These are phyloP conservation scores for Sporothrix pallida DNA, from an alignment of 2,329 filamentous ascomycete genomes.

Conservation along the genomic window DNA sequence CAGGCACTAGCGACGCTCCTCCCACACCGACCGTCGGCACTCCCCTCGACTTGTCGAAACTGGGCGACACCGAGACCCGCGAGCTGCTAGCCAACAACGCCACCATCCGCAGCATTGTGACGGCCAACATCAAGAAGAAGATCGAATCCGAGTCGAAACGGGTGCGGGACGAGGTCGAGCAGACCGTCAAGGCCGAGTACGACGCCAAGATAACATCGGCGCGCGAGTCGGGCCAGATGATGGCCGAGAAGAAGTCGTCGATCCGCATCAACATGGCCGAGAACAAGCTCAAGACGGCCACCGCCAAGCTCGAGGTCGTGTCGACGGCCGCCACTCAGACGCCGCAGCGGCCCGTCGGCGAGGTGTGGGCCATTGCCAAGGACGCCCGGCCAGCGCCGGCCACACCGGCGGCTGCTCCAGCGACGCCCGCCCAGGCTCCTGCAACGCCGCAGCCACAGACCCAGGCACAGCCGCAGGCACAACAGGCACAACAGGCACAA, in stretches of 20 bases:
- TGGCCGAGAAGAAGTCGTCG: conserved; percentile 76
- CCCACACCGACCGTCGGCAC: conserved; percentile 46
- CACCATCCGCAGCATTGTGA: conserved; percentile 64
- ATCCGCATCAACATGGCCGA: conserved; percentile 81
- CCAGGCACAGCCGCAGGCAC: background rate
- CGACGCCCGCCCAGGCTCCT: conserved; percentile 32
- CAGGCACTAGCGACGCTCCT: conserved; percentile 38
- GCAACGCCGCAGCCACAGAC: background rate
- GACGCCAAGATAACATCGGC: conserved; percentile 61
- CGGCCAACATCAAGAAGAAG: conserved; percentile 71
- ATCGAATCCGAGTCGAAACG: conserved; percentile 69
- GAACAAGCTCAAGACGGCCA: conserved; percentile 66
- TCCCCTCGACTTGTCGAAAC: conserved; percentile 52
- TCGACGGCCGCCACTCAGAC: conserved; percentile 84
- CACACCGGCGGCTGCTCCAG: conserved; percentile 34
- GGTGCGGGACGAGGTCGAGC: conserved; percentile 60
- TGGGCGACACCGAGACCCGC: conserved; percentile 62
- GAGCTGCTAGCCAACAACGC: conserved; percentile 62
- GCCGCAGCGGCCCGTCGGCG: conserved; percentile 78
- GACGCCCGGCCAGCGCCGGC: conserved; percentile 58
- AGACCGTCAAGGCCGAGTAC: conserved; percentile 53
- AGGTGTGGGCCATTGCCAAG: conserved; percentile 87
- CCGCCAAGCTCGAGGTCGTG: conserved; percentile 78
- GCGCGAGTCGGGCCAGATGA: conserved; percentile 68
- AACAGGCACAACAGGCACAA: background rate